Evolutionary conservation across 352 stramenopile genomes (phyloP), one percentile per base, ranked within the genome.

Genomic region (Phytopythium mirpurense): DNA sequence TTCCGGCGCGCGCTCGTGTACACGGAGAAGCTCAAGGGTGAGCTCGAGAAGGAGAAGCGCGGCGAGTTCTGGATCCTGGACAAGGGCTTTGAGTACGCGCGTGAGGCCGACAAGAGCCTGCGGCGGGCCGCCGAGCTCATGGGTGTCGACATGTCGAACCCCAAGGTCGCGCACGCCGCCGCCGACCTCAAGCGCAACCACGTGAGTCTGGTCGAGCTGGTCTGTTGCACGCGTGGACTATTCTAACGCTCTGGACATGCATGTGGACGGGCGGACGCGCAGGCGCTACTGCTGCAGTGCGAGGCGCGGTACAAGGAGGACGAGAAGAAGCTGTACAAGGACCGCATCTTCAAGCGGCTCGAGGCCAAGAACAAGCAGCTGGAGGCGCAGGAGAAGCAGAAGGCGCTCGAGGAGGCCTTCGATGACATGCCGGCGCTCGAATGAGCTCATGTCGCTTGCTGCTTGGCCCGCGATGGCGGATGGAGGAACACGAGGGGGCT

Each of bases 21-120:
- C 51, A 85, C 76, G 16, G 81, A 90, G 52, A 94, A 94, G 51
- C 64, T 94, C 36, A 90, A 89, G 50, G 60, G 59, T 14, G 83
- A 94, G 57, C 57, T 94, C 0, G 79, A 82, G 23, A 94, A 94
- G 41, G 83, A 94, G 55, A 69, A 81, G 49, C 75, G 75, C 24
- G 76, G 78, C 54, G 78, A 94, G 49, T 94, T 94, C 34, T 94
- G 83, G 83, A 89, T 94, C 47, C 67, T 94, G 27, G 83, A 94
- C 56, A 92, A 92, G 51, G 83, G 75, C 24, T 90, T 78, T 41
- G 77, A 94, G 64, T 94, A 72, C 55, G 65, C 62, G 6, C 59
- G 51, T 18, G 81, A 92, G 55, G 78, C 83, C 16, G 78, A 91
- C 51, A 86, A 82, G 43, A 91, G 81, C 65, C 55, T 94, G 0